phyloP scores from a whole-genome alignment of 2,329 filamentous ascomycete species.

The Pezicula rhizophila region DNA sequence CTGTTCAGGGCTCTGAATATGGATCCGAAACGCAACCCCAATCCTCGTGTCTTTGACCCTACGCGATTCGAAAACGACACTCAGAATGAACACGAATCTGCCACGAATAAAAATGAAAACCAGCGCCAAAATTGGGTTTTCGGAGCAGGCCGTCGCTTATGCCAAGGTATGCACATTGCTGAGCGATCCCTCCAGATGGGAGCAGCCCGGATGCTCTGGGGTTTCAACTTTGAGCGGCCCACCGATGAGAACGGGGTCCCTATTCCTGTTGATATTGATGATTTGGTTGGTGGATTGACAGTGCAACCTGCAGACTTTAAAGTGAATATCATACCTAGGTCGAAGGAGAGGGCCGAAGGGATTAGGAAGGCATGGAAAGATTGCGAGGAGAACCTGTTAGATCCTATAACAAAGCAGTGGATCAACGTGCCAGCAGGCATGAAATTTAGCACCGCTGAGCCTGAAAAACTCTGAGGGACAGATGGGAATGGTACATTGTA shows the following conservation, averaged over 20 bases:
- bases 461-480: no score
- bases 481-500: no score
- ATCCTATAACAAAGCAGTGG: not conserved
- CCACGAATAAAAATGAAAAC: constrained; percentile 30
- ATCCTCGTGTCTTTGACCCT: constrained; percentile 34
- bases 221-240: constrained; percentile 14
- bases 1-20: constrained; percentile 33
- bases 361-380: constrained; percentile 19
- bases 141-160: constrained; percentile 50
- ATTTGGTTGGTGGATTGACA: constrained; percentile 32
- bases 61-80: not conserved
- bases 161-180: constrained; percentile 49
- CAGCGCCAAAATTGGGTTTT: constrained; percentile 49
- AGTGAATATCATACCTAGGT: constrained; percentile 27
- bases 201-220: constrained; percentile 34
- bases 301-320: constrained; percentile 32
- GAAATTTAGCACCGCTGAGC: not conserved
- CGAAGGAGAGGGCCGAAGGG: constrained; percentile 22
- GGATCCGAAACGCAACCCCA: constrained; percentile 35
- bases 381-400: not conserved
- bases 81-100: constrained; percentile 6
- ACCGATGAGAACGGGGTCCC: constrained; percentile 23
- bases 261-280: constrained; percentile 30
- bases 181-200: constrained; percentile 41
- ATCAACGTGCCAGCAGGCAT: not conserved